Conservation (phyloP, 2,329 filamentous ascomycete species). For the Niveomyces coronatus region DNA sequence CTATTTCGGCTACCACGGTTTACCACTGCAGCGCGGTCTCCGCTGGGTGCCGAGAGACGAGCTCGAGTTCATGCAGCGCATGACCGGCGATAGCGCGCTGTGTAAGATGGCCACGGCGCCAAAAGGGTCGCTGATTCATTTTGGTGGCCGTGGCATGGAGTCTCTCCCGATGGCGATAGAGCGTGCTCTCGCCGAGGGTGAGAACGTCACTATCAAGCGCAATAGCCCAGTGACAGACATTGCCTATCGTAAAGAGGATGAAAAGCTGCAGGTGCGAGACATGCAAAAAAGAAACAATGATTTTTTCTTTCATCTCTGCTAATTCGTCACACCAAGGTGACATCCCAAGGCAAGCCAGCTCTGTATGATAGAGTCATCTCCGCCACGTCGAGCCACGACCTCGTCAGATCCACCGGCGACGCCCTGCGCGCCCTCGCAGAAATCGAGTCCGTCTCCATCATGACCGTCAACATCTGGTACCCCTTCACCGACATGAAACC, state of each 20-base stretch:
- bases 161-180: constrained; percentile 47
- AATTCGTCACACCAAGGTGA: background rate
- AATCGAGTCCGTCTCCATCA: constrained; percentile 65
- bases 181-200: constrained; percentile 35
- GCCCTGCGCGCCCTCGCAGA: constrained; percentile 38
- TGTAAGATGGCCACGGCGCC: constrained; percentile 21
- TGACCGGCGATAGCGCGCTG: constrained; percentile 20
- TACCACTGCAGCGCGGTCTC: constrained; percentile 24
- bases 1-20: constrained; percentile 22
- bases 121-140: constrained; percentile 24
- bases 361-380: constrained; percentile 52
- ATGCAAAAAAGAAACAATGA: background rate
- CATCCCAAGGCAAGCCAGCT: constrained; percentile 10
- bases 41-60: constrained; percentile 28
- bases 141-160: constrained; percentile 48
- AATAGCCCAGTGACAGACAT: constrained; percentile 38
- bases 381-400: constrained; percentile 44
- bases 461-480: constrained; percentile 89
- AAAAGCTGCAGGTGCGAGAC: constrained; percentile 35
- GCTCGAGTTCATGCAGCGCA: constrained; percentile 17
- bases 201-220: constrained; percentile 51
- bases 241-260: constrained; percentile 23
- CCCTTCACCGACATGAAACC: constrained; percentile 50
- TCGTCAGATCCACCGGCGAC: constrained; percentile 27
- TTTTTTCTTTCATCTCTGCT: background rate